Conservation (phyloP, 2,329 filamentous ascomycete species). For the Mycosphaerella sp. region DNA sequence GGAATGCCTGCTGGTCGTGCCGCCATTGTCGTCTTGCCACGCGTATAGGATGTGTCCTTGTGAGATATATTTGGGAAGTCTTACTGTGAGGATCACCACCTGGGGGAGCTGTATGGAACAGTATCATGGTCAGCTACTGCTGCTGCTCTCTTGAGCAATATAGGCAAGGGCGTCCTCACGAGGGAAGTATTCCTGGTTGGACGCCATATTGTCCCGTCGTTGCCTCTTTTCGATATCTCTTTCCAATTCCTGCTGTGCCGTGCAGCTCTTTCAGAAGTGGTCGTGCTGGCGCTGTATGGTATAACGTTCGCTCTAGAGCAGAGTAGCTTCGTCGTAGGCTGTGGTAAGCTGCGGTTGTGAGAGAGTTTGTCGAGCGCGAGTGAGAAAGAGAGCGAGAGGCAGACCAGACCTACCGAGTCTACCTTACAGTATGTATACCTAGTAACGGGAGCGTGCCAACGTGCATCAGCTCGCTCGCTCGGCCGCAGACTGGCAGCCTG, state of each 20-base stretch:
- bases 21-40: not conserved
- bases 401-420: not conserved
- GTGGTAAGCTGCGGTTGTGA: too few species aligned
- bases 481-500: constrained; percentile 16
- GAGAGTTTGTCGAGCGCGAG: too few species aligned
- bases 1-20: not conserved
- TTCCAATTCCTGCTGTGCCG: not conserved
- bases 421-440: not conserved
- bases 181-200: constrained; percentile 28
- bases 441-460: too few species aligned
- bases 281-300: not conserved
- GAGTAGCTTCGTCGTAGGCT: too few species aligned
- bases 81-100: not conserved
- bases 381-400: too few species aligned
- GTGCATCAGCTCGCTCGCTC: constrained; percentile 3
- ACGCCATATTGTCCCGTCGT: constrained; percentile 17
- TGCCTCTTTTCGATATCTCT: not conserved
- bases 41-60: not conserved
- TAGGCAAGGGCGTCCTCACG: constrained; percentile 21
- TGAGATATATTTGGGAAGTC: not conserved
- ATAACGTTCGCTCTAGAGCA: too few species aligned
- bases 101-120: not conserved
- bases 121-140: not conserved
- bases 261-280: not conserved
- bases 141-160: too few species aligned